These are phyloP conservation scores for Amphirosellinia nigrospora DNA, from an alignment of 495 filamentous ascomycete genomes.

Conservation along the genomic window DNA sequence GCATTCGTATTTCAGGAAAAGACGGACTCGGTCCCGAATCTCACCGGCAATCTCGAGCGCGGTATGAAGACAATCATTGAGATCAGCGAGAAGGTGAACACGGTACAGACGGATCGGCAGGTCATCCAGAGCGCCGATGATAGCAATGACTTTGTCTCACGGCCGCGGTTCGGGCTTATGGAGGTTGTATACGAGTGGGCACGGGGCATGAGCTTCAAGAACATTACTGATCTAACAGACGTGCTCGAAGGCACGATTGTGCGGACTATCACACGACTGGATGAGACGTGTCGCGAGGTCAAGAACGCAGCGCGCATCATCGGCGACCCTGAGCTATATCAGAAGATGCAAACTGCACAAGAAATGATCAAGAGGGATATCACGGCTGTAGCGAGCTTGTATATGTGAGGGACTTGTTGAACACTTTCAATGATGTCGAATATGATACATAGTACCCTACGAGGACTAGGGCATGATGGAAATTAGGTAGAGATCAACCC, in stretches of 20 bases:
- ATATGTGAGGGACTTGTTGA: slow-evolving; percentile 59
- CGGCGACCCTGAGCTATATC: slow-evolving; percentile 90
- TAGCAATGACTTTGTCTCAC: slow-evolving; percentile 85
- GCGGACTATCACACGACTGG: slow-evolving; percentile 85
- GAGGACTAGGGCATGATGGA: not conserved
- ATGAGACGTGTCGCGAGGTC: slow-evolving; percentile 96
- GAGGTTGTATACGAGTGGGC: slow-evolving; percentile 99
- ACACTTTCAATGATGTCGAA: not conserved
- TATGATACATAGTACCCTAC: not conserved
- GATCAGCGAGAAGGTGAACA: slow-evolving; percentile 89
- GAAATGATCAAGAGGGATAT: slow-evolving; percentile 97
- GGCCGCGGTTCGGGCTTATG: slow-evolving; percentile 87
- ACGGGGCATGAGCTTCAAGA: slow-evolving; percentile 95
- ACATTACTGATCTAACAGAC: slow-evolving; percentile 95
- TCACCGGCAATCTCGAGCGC: slow-evolving; percentile 81
- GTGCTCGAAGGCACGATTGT: slow-evolving; percentile 98
- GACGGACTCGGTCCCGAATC: slow-evolving; percentile 80
- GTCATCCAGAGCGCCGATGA: slow-evolving; percentile 89
- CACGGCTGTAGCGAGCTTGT: slow-evolving; percentile 84
- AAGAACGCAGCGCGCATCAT: slow-evolving; percentile 96
- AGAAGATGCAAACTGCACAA: slow-evolving; percentile 95
- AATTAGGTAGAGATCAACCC: not conserved
- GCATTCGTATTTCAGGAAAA: slow-evolving; percentile 99
- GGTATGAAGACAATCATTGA: slow-evolving; percentile 85
- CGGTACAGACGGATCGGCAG: slow-evolving; percentile 83